Evolutionary conservation across 352 stramenopile genomes (phyloP).

Genomic region (Pythium rhizo-oryzae): DNA sequence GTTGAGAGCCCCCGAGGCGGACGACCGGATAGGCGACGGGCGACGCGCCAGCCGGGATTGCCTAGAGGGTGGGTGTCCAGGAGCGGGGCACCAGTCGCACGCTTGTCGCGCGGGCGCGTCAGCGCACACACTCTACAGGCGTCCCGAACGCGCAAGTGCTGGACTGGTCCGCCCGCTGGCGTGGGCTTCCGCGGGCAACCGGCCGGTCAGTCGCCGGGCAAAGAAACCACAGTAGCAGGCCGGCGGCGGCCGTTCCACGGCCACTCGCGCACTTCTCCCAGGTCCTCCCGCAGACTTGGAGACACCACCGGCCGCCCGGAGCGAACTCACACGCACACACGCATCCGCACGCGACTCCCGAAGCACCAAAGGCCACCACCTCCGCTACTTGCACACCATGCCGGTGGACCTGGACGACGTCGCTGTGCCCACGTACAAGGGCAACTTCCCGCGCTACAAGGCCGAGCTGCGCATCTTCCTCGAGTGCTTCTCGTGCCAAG

Average conservation of each 20-base stretch:
- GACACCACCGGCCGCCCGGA: too few relatives aligned
- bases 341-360: too few relatives aligned
- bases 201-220: too few relatives aligned
- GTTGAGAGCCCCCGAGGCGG: neutral
- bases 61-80: neutral
- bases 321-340: too few relatives aligned
- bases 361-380: too few relatives aligned
- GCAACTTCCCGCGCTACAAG: conserved; percentile 28
- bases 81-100: neutral
- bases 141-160: neutral
- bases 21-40: conserved; percentile 1
- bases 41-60: neutral
- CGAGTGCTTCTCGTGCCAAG: conserved; percentile 18
- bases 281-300: too few relatives aligned
- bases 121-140: neutral
- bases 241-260: too few relatives aligned
- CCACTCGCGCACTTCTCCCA: too few relatives aligned
- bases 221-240: too few relatives aligned
- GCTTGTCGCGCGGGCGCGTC: neutral
- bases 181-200: neutral
- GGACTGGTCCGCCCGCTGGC: neutral
- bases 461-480: conserved; percentile 26
- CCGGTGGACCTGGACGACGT: conserved; percentile 17
- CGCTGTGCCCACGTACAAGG: conserved; percentile 22
- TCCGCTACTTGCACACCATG: neutral